These are phyloP conservation scores for Hypoxylon sp. DNA, from an alignment of 2,329 filamentous ascomycete genomes.

Conservation along the genomic window DNA sequence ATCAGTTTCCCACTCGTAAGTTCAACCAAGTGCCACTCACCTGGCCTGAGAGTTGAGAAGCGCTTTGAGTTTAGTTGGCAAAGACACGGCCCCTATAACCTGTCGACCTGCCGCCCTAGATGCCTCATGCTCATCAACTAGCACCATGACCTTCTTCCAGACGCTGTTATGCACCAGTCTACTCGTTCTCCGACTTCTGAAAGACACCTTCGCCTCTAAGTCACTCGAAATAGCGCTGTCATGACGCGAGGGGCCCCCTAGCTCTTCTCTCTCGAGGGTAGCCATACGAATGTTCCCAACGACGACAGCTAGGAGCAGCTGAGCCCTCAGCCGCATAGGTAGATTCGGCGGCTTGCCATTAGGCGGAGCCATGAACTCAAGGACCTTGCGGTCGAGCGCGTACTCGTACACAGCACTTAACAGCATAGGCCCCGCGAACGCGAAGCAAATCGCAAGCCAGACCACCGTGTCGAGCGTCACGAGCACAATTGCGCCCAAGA, in stretches of 20 bases:
- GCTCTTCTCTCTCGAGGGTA: constrained; percentile 40
- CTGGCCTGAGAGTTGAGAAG: constrained; percentile 51
- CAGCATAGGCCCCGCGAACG: constrained; percentile 51
- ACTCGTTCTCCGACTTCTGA: constrained; percentile 21
- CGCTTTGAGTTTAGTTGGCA: constrained; percentile 49
- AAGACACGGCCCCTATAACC: constrained; percentile 39
- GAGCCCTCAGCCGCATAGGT: constrained; percentile 44
- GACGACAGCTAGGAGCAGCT: constrained; percentile 50
- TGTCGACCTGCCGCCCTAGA: neutral
- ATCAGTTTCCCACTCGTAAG: neutral
- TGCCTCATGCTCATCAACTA: constrained; percentile 50
- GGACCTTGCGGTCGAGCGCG: constrained; percentile 50
- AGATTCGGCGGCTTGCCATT: constrained; percentile 37
- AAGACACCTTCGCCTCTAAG: constrained; percentile 22
- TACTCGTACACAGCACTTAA: constrained; percentile 52
- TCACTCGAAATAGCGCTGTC: constrained; percentile 31
- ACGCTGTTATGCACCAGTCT: constrained; percentile 48
- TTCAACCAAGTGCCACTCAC: constrained; percentile 28
- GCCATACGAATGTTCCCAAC: constrained; percentile 53
- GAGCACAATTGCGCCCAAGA: constrained; percentile 46
- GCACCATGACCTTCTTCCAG: constrained; percentile 50
- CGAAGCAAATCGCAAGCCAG: constrained; percentile 51
- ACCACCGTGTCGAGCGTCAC: constrained; percentile 47
- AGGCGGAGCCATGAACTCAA: constrained; percentile 49
- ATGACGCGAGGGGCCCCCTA: constrained; percentile 13